Evolutionary conservation across 1,139 yeast species (phyloP).

Genomic region (Meyerozyma sp.): DNA sequence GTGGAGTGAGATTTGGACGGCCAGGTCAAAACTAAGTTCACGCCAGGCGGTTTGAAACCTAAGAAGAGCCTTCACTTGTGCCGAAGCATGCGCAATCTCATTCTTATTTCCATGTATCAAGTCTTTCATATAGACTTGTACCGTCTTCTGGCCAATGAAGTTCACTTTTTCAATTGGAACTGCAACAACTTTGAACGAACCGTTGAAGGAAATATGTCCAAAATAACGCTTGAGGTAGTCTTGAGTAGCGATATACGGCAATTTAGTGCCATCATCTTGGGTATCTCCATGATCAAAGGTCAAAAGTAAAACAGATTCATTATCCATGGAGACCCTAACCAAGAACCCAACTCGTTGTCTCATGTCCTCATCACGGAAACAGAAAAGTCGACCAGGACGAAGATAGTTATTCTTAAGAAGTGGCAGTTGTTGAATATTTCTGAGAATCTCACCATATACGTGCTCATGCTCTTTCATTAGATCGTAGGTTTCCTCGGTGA

Average conservation of each 20-base stretch:
- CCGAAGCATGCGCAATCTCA: constrained; percentile 36
- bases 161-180: constrained; percentile 46
- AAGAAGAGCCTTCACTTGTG: constrained; percentile 35
- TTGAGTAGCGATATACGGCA: constrained; percentile 50
- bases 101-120: constrained; percentile 39
- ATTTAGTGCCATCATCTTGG: constrained; percentile 26
- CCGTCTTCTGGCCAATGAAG: constrained; percentile 41
- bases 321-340: constrained; percentile 31
- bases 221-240: constrained; percentile 22
- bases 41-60: constrained; percentile 41
- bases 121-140: constrained; percentile 37
- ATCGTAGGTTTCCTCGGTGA: constrained; percentile 42
- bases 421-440: constrained; percentile 43
- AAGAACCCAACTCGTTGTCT: constrained; percentile 52
- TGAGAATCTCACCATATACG: constrained; percentile 39
- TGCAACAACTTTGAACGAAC: constrained; percentile 33
- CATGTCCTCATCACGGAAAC: constrained; percentile 44
- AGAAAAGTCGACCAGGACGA: constrained; percentile 54
- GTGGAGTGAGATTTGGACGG: constrained; percentile 47
- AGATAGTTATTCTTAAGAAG: constrained; percentile 40
- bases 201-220: constrained; percentile 25
- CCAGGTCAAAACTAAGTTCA: constrained; percentile 39
- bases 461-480: constrained; percentile 41
- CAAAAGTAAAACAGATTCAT: constrained; percentile 27
- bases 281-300: constrained; percentile 43